Conservation (phyloP, 2,329 filamentous ascomycete species). For the Sclerotinia nivalis region DNA sequence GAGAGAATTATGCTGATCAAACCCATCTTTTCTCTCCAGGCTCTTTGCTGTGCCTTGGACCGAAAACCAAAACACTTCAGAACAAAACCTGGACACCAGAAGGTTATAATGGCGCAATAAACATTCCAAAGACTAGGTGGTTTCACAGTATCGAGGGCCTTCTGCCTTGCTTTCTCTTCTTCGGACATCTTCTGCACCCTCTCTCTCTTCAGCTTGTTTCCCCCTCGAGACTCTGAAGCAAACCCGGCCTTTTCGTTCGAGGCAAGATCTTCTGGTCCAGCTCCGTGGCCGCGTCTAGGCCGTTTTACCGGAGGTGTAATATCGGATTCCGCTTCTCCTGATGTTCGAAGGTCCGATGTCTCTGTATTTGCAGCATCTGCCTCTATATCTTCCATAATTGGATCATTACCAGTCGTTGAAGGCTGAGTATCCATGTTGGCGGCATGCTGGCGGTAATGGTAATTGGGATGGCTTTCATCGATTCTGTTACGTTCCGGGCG, state of each 20-base stretch:
- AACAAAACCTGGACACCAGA: slow-evolving; percentile 87
- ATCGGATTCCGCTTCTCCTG: slow-evolving; percentile 39
- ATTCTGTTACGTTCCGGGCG: slow-evolving; percentile 85
- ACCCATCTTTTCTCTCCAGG: slow-evolving; percentile 98
- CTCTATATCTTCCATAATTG: slow-evolving; percentile 76
- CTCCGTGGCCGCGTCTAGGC: slow-evolving; percentile 29
- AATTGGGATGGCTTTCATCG: slow-evolving; percentile 86
- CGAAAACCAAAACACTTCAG: slow-evolving; percentile 83
- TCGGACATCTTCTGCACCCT: slow-evolving; percentile 67
- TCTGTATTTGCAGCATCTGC: slow-evolving; percentile 44
- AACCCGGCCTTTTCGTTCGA: slow-evolving; percentile 33
- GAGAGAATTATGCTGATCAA: slow-evolving; percentile 88
- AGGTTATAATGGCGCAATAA: slow-evolving; percentile 91
- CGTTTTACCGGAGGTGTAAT: slow-evolving; percentile 34
- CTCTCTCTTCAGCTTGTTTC: slow-evolving; percentile 43
- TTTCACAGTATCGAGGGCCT: slow-evolving; percentile 63
- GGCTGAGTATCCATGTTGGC: slow-evolving; percentile 88
- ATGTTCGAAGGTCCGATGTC: slow-evolving; percentile 38
- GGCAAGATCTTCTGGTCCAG: slow-evolving; percentile 32
- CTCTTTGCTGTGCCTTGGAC: slow-evolving; percentile 81
- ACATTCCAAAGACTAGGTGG: slow-evolving; percentile 92
- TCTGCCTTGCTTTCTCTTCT: slow-evolving; percentile 57
- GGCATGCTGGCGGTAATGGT: slow-evolving; percentile 92
- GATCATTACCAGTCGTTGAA: slow-evolving; percentile 90
- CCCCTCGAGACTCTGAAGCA: slow-evolving; percentile 36